phyloP scores from a whole-genome alignment of 768 basidiomycete genomes.

The Panaeolus papilionaceus region DNA sequence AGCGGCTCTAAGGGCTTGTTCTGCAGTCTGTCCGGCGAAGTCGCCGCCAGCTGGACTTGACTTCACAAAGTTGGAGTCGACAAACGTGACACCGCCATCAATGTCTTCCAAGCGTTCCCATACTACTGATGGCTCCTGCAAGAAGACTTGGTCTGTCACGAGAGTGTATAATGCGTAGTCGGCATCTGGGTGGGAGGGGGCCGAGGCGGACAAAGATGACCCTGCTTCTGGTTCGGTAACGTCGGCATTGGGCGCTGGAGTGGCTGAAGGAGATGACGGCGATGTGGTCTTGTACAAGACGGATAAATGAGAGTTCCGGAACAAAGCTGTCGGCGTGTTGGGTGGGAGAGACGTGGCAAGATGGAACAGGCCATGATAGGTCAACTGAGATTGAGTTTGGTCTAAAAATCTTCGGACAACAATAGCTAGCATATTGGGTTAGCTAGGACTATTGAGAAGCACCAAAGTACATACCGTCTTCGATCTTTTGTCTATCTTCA shows the following conservation, averaged over 20 bases:
- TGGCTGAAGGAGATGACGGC: slow-evolving; percentile 22
- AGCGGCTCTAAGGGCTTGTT: slow-evolving; percentile 58
- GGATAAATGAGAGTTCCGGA: slow-evolving; percentile 89
- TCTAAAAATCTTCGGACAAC: slow-evolving; percentile 73
- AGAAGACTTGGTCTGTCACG: slow-evolving; percentile 85
- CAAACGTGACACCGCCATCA: slow-evolving; percentile 80
- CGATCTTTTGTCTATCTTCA: slow-evolving; percentile 67
- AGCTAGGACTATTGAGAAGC: not conserved
- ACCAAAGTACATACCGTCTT: slow-evolving; percentile 61
- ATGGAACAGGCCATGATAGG: slow-evolving; percentile 86
- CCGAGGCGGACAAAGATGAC: slow-evolving; percentile 18
- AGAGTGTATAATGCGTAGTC: slow-evolving; percentile 69
- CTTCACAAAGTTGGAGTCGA: slow-evolving; percentile 70
- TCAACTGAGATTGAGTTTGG: slow-evolving; percentile 79
- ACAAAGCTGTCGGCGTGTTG: slow-evolving; percentile 76
- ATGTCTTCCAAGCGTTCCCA: slow-evolving; percentile 94
- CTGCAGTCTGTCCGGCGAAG: slow-evolving; percentile 75
- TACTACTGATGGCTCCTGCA: slow-evolving; percentile 77
- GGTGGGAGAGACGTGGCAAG: slow-evolving; percentile 68
- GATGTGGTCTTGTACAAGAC: slow-evolving; percentile 73
- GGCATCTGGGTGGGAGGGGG: not conserved
- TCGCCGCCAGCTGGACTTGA: slow-evolving; percentile 81
- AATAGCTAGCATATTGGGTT: slow-evolving; percentile 54
- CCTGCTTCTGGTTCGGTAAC: slow-evolving; percentile 2
- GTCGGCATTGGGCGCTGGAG: slow-evolving; percentile 1